Conservation (phyloP, 495 filamentous ascomycete species). For the Penicillium canariense region DNA sequence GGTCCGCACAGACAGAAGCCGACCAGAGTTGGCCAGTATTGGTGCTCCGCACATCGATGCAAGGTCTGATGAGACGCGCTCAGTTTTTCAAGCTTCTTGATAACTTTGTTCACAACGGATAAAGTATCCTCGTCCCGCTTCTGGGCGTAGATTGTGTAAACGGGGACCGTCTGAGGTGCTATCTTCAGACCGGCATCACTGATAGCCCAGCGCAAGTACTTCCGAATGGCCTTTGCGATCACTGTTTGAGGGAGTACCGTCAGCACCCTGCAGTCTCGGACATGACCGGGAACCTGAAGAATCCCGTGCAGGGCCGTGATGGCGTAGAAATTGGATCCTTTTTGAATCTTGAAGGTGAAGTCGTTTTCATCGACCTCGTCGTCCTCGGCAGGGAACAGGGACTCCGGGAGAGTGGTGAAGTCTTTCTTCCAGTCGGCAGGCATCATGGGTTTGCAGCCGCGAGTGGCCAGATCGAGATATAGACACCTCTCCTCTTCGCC, state of each 20-base stretch:
- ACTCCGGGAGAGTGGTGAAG: slow-evolving; percentile 57
- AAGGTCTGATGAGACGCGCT: slow-evolving; percentile 23
- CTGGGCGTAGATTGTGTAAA: slow-evolving; percentile 36
- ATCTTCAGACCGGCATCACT: slow-evolving; percentile 33
- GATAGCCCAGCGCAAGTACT: slow-evolving; percentile 46
- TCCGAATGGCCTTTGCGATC: slow-evolving; percentile 33
- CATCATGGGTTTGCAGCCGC: slow-evolving; percentile 60
- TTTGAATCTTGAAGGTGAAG: slow-evolving; percentile 47
- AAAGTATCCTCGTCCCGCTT: slow-evolving; percentile 29
- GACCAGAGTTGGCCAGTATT: slow-evolving; percentile 29
- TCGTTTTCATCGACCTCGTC: slow-evolving; percentile 24
- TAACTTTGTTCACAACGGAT: slow-evolving; percentile 28
- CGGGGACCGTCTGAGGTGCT: slow-evolving; percentile 18
- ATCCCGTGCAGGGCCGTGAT: slow-evolving; percentile 38
- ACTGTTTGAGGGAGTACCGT: slow-evolving; percentile 24
- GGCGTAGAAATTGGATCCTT: slow-evolving; percentile 36
- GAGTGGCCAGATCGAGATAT: slow-evolving; percentile 53
- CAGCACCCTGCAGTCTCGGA: slow-evolving; percentile 37
- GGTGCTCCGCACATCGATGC: background rate
- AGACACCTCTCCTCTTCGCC: slow-evolving; percentile 52
- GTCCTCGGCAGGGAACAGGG: slow-evolving; percentile 46
- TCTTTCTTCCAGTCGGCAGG: slow-evolving; percentile 56
- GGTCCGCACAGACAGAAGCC: slow-evolving; percentile 43
- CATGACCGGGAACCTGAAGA: slow-evolving; percentile 38
- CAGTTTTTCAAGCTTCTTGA: slow-evolving; percentile 30